Conservation (phyloP, 1,284 basidiomycete species). For the Ceratobasidium sp. region DNA sequence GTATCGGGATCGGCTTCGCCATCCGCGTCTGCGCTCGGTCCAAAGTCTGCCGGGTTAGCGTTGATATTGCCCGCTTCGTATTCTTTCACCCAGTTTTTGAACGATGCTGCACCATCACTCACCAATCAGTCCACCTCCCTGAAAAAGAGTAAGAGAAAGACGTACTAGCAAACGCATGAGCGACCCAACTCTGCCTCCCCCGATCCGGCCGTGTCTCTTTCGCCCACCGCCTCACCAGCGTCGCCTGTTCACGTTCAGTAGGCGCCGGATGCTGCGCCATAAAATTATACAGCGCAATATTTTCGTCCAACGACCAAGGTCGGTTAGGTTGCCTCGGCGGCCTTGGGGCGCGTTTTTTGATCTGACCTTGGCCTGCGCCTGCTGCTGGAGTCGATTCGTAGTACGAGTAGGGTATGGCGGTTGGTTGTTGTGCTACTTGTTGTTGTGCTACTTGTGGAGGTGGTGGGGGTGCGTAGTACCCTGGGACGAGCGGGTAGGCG, state of each 20-base stretch:
- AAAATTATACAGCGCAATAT: constrained; percentile 25
- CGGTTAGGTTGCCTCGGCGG: constrained; percentile 24
- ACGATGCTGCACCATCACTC: not conserved
- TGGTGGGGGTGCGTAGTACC: constrained; percentile 18
- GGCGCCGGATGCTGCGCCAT: constrained; percentile 17
- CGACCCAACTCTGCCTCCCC: constrained; percentile 31
- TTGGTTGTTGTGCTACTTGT: no score
- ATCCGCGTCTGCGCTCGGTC: constrained; percentile 14
- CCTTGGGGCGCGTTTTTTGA: not conserved
- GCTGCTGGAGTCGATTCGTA: not conserved
- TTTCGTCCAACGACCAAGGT: constrained; percentile 31
- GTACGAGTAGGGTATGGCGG: constrained; percentile 15
- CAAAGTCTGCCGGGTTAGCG: constrained; percentile 12
- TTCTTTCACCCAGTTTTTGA: constrained; percentile 36
- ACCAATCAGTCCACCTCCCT: not conserved
- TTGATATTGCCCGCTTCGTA: constrained; percentile 19
- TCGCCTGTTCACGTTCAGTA: constrained; percentile 28
- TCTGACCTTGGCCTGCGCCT: not conserved
- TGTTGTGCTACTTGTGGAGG: no score
- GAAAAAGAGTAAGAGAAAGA: not conserved
- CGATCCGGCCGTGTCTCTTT: constrained; percentile 32
- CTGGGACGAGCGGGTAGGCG: constrained; percentile 15
- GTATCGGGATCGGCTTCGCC: constrained; percentile 31
- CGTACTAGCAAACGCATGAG: constrained; percentile 34
- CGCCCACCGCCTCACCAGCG: constrained; percentile 25